These are phyloP conservation scores for Paecilomyces sp. DNA, from an alignment of 2,329 filamentous ascomycete species.

Conservation along the genomic window DNA sequence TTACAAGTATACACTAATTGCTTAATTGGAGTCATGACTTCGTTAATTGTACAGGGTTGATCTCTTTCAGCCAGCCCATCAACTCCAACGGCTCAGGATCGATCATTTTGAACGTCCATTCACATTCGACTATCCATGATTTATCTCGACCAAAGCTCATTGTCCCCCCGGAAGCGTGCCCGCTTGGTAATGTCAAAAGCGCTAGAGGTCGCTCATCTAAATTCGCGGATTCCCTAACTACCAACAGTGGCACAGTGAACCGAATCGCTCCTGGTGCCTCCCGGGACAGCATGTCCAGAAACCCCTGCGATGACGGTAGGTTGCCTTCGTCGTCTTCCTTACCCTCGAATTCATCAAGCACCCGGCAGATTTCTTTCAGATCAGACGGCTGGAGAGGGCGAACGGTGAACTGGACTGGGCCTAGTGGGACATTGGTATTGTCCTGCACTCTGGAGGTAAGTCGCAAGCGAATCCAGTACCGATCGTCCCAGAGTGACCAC, in stretches of 20 bases:
- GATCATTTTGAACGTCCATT: conserved; percentile 34
- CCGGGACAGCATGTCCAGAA: conserved; percentile 11
- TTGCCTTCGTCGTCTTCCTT: not conserved
- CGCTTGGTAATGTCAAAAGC: conserved; percentile 20
- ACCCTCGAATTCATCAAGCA: conserved; percentile 2
- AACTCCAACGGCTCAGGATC: conserved; percentile 23
- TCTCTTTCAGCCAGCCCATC: conserved; percentile 21
- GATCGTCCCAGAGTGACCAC: conserved; percentile 46
- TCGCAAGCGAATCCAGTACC: conserved; percentile 48
- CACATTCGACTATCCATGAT: conserved; percentile 24
- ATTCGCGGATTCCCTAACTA: conserved; percentile 3
- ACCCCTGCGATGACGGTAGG: not conserved
- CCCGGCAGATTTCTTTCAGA: conserved; percentile 12
- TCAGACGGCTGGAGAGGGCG: conserved; percentile 32
- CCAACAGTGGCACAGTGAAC: conserved; percentile 36
- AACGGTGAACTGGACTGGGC: conserved; percentile 23
- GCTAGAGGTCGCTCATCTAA: conserved; percentile 13
- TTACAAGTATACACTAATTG: conserved; percentile 1
- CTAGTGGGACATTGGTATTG: not conserved
- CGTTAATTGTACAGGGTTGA: not conserved
- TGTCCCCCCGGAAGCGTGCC: conserved; percentile 6
- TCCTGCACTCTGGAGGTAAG: conserved; percentile 15
- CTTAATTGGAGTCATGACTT: not conserved
- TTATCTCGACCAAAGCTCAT: conserved; percentile 2
- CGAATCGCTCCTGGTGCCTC: conserved; percentile 29